Evolutionary conservation across 2,329 filamentous ascomycete species (phyloP).

Genomic region (Pleomassaria siparia): DNA sequence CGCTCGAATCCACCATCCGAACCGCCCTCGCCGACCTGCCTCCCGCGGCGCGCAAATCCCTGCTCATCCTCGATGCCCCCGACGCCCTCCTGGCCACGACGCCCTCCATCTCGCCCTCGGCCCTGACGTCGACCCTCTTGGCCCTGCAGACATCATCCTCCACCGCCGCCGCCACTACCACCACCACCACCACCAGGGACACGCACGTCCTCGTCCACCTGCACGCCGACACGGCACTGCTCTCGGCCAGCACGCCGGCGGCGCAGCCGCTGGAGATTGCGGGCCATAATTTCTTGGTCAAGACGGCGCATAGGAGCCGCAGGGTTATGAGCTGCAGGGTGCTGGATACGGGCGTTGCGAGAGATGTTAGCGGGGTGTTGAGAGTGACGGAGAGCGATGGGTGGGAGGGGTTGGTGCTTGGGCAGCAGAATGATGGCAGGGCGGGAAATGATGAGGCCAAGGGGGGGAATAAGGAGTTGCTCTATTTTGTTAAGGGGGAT

Average conservation of each 20-base stretch:
- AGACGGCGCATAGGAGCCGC: conserved; percentile 73
- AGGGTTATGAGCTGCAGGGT: conserved; percentile 70
- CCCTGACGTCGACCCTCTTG: conserved; percentile 30
- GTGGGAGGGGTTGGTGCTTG: conserved; percentile 30
- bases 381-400: conserved; percentile 61
- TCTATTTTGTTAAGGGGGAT: conserved; percentile 81
- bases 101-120: conserved; percentile 17
- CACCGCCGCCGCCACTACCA: too few relatives aligned
- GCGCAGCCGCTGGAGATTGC: conserved; percentile 39
- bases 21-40: conserved; percentile 25
- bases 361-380: conserved; percentile 86
- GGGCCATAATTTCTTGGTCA: conserved; percentile 61
- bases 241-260: conserved; percentile 54
- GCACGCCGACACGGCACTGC: conserved; percentile 71
- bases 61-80: conserved; percentile 50
- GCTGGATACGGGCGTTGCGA: conserved; percentile 84
- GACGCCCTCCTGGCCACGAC: conserved; percentile 45
- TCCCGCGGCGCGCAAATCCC: conserved; percentile 26
- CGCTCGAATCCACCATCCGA: conserved; percentile 28
- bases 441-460: conserved; percentile 23
- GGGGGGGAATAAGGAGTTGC: conserved; percentile 64
- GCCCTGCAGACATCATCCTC: conserved; percentile 25
- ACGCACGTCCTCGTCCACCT: conserved; percentile 68
- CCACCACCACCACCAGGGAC: too few relatives aligned
- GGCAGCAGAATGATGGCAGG: conserved; percentile 23